Evolutionary conservation across 805 yeast genomes (phyloP), one percentile per base, ranked within the genome.

Genomic region (Candida multigemmis): DNA sequence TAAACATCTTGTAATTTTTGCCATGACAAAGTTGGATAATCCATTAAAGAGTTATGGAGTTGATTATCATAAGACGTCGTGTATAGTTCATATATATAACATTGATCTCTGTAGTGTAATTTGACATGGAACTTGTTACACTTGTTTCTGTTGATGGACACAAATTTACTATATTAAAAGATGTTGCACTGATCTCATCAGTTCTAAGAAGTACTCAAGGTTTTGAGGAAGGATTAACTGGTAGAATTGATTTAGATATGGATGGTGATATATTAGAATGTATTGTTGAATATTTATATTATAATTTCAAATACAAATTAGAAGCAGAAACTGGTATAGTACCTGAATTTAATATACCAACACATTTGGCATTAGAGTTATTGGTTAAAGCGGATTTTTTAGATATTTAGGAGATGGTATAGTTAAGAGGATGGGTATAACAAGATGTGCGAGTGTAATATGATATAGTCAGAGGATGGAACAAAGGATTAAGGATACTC

Each of bases 351-450:
- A 80, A 81, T 19, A 74, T 91, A 3, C 96, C 97, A 1, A 87
- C 96, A 0, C 96, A 85, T 39, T 70, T 89, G 73, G 95, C 97
- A 0, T 59, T 89, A 35, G 97, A 91, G 47, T 57, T 89, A 38
- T 54, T 91, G 23, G 89, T 91, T 19, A 95, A 94, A 14, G 95
- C 97, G 2, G 98, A 91, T 48, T 89, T 73, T 48, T 56, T 85
- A 41, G 89, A 83, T 40, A 77, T 75, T 22, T 72, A 34, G 21
- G 7, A 21, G 23, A 7, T 7, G n/a, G n/a, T 21, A 12, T 11
- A 10, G 10, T 17, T 17, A 10, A 17, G 23, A n/a, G 7, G 23
- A 11, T 11, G 23, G n/a, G n/a, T n/a, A n/a, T n/a, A n/a, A n/a
- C n/a, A n/a, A n/a, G n/a, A n/a, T n/a, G n/a, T n/a, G n/a, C n/a